Percentiles rank a stretch among this genome's conserved stretches.
These are phyloP conservation scores for Metschnikowia proteae DNA, from an alignment of 805 yeast genomes.

Conservation along the genomic window DNA sequence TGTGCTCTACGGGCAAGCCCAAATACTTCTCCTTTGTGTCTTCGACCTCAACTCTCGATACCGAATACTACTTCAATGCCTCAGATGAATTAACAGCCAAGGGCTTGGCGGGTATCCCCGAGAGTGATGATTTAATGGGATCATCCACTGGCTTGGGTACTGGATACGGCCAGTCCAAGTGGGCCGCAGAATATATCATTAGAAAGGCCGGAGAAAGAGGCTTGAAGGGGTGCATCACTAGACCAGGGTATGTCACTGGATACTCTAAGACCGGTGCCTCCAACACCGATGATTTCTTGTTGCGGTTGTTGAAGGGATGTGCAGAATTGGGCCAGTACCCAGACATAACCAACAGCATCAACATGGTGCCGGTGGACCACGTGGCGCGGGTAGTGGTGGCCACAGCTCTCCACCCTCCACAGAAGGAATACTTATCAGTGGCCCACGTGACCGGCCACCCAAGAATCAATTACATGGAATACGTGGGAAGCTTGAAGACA, in stretches of 20 bases:
- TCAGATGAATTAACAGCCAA: slow-evolving; percentile 65
- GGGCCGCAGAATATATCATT: slow-evolving; percentile 92
- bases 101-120: slow-evolving; percentile 73
- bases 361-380: slow-evolving; percentile 97
- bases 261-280: slow-evolving; percentile 79
- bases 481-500: slow-evolving; percentile 55
- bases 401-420: slow-evolving; percentile 73
- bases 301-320: slow-evolving; percentile 93
- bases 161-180: slow-evolving; percentile 96
- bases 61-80: slow-evolving; percentile 69
- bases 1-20: slow-evolving; percentile 76
- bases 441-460: slow-evolving; percentile 99
- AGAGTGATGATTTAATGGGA: slow-evolving; percentile 78
- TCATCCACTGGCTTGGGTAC: slow-evolving; percentile 78
- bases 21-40: slow-evolving; percentile 89
- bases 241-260: slow-evolving; percentile 97
- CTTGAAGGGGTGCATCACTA: slow-evolving; percentile 78
- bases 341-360: slow-evolving; percentile 79
- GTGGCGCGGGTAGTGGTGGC: slow-evolving; percentile 91
- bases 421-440: slow-evolving; percentile 52
- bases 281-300: slow-evolving; percentile 93
- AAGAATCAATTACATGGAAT: slow-evolving; percentile 74
- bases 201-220: slow-evolving; percentile 88
- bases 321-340: slow-evolving; percentile 85
- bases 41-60: slow-evolving; percentile 89